Conservation (phyloP, 2,329 filamentous ascomycete genomes). For the Aureobasidium sp. region DNA sequence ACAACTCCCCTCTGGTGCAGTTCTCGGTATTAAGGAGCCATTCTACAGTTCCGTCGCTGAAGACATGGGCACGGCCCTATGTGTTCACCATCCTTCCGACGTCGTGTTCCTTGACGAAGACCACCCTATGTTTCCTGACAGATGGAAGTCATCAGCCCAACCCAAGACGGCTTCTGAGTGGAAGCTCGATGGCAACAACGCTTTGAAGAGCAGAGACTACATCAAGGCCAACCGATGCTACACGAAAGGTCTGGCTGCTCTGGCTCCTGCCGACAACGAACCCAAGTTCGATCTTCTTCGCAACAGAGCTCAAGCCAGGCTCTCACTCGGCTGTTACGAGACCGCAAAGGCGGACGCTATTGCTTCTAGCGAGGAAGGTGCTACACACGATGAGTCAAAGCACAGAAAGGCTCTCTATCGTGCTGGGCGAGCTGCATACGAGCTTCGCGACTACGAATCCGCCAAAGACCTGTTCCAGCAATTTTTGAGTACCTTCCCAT, state of each 20-base stretch:
- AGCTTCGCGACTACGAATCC: not conserved
- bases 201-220: not conserved
- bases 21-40: not conserved
- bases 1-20: not conserved
- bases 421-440: not conserved
- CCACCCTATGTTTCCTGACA: not conserved
- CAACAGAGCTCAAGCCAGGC: not conserved
- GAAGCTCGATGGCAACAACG: not conserved
- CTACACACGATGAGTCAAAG: not conserved
- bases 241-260: not conserved
- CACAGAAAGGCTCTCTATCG: not conserved
- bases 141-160: not conserved
- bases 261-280: not conserved
- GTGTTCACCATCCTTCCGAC: not conserved
- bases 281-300: not conserved
- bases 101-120: not conserved
- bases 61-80: not conserved
- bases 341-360: not conserved
- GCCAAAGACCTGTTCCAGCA: not conserved
- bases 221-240: slow-evolving; percentile 1
- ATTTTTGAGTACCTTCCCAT: not conserved
- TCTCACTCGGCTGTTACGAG: not conserved
- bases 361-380: not conserved
- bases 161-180: not conserved
- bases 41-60: not conserved